Base-by-base conservation (phyloP, 306 rosid genomes). In the Coriaria nepalensis region DNA sequence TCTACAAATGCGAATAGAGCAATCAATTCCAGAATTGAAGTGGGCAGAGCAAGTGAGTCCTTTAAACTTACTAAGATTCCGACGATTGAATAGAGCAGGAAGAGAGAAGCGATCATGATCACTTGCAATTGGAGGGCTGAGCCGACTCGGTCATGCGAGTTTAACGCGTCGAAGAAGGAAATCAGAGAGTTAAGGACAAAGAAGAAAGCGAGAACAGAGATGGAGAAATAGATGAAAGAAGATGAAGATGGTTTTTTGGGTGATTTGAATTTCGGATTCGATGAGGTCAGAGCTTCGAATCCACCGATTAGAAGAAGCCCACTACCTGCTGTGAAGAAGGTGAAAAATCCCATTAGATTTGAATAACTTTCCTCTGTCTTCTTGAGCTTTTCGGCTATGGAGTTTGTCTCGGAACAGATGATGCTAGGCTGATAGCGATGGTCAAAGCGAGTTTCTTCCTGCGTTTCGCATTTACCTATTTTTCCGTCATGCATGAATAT, bases 111-210 rank as follows among this genome's bases (percentile, higher is more conserved):
- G 12, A 88, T 37, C 0, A 84, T 67, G 6, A 79, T 43, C 14
- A 66, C 50, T 6, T 85, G 95, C 0, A 78, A 58, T 44, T 88
- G 95, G n/a, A 81, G 75, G 6, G 90, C 71, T 4, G 73, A 39
- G 12, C 93, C 95, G 13, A 79, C 75, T 35, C 70, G 62, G 66
- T 88, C 97, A 61, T 40, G 38, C 2, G 82, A 66, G 51, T 53
- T 67, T 10, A 54, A 8, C 5, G 97, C 82, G 54, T 78, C 77
- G 33, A 70, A 0, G 9, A 81, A 62, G 0, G 93, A 84, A 0
- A 67, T 12, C 6, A 73, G 1, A 7, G 97, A 81, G 64, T 77
- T 62, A 9, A 81, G 6, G 37, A 79, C 20, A 59, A 74, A 57
- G 34, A 79, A 52, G 8, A 54, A 40, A 4, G 95, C 74, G 51